phyloP scores from a whole-genome alignment of 805 yeast species.

The Saturnispora gosingensis region DNA sequence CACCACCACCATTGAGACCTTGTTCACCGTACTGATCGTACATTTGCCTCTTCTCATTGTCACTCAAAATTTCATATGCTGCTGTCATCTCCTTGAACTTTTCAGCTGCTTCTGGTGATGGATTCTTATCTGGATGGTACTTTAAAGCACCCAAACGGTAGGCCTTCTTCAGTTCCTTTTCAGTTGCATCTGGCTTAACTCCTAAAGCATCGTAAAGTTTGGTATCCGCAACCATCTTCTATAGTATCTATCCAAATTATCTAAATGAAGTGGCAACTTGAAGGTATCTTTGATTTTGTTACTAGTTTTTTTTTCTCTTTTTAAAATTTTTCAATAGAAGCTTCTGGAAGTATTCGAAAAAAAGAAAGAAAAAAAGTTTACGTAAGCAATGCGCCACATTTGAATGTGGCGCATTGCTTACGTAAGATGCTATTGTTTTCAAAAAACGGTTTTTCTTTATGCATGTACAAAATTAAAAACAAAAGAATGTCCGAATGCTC shows the following conservation, averaged over 20 bases:
- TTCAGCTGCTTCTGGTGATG: constrained; percentile 87
- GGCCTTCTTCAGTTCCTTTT: constrained; percentile 68
- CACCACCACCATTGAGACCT: constrained; percentile 73
- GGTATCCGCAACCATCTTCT: constrained; percentile 68
- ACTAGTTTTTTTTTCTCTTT: neutral
- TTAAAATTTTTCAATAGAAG: neutral
- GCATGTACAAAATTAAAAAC: neutral
- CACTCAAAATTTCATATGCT: constrained; percentile 84
- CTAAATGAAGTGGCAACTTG: neutral
- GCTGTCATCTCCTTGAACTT: constrained; percentile 84
- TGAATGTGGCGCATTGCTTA: neutral
- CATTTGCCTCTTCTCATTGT: constrained; percentile 76
- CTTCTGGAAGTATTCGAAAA: neutral
- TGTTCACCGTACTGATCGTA: constrained; percentile 92
- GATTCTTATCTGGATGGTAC: constrained; percentile 77
- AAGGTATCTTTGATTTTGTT: neutral
- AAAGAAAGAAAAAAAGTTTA: neutral
- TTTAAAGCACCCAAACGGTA: constrained; percentile 75
- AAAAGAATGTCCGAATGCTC: neutral
- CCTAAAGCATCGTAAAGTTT: constrained; percentile 68
- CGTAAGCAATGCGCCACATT: neutral
- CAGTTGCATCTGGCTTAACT: constrained; percentile 60
- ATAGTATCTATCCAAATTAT: neutral
- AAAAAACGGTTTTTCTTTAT: neutral
- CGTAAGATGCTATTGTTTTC: neutral